phyloP scores from a whole-genome alignment of 176 grass and related monocot species.

The Elymus sibiricus region DNA sequence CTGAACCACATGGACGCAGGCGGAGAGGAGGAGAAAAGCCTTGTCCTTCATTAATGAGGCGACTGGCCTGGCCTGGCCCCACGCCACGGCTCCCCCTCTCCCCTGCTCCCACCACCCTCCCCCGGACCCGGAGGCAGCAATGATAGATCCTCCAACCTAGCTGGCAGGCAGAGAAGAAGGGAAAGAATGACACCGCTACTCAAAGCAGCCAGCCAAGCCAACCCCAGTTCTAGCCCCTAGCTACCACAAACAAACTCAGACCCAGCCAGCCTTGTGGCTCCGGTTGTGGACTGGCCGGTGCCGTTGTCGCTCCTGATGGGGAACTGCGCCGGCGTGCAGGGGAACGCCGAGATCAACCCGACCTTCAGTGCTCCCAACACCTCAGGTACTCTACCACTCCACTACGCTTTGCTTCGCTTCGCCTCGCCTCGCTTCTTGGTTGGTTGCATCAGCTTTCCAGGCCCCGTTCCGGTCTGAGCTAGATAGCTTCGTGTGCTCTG shows the following conservation, averaged over 20 bases:
- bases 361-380: slow-evolving; percentile 51
- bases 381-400: slow-evolving; percentile 28
- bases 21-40: neutral
- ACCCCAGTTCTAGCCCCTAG: neutral
- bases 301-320: slow-evolving; percentile 44
- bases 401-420: neutral
- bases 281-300: neutral
- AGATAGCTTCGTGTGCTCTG: neutral
- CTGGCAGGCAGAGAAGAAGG: neutral
- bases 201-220: neutral
- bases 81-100: slow-evolving; percentile 18
- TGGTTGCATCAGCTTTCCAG: neutral
- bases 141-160: slow-evolving; percentile 35
- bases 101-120: slow-evolving; percentile 18
- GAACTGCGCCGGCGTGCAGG: slow-evolving; percentile 56
- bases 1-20: slow-evolving; percentile 16
- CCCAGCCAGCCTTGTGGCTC: neutral
- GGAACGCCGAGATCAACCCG: slow-evolving; percentile 76
- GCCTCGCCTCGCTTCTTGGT: neutral
- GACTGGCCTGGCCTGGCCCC: slow-evolving; percentile 11
- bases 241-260: neutral
- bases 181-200: neutral
- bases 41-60: slow-evolving; percentile 32
- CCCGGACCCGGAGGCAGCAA: slow-evolving; percentile 34
- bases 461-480: neutral